Evolutionary conservation across 345 rosid species (phyloP).

Genomic region (Salix brachista): DNA sequence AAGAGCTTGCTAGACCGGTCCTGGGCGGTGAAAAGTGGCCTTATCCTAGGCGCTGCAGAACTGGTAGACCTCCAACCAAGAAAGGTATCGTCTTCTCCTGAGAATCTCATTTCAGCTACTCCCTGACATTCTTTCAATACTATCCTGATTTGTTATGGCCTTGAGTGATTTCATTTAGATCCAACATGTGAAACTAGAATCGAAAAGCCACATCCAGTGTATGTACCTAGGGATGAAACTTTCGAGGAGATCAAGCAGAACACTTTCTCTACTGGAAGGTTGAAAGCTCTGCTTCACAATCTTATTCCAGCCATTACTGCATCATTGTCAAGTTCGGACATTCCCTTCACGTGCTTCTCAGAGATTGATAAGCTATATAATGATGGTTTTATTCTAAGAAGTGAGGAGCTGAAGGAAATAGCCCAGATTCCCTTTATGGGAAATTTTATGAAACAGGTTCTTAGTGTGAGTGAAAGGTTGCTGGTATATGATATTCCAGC

Average conservation of each 20-base stretch:
- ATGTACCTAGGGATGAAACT: conserved; percentile 87
- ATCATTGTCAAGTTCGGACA: conserved; percentile 67
- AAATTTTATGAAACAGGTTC: conserved; percentile 41
- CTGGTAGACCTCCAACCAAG: conserved; percentile 67
- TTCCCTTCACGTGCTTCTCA: conserved; percentile 81
- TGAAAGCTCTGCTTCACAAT: conserved; percentile 87
- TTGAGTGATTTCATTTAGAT: conserved; percentile 34
- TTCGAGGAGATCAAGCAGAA: conserved; percentile 92
- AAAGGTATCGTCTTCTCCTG: conserved; percentile 39
- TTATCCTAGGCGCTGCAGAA: conserved; percentile 90
- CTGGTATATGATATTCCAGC: conserved; percentile 80
- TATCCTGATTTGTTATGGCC: not conserved
- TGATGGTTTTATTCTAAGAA: conserved; percentile 52
- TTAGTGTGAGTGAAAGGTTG: conserved; percentile 50
- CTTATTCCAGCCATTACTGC: conserved; percentile 83
- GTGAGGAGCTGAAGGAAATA: conserved; percentile 33
- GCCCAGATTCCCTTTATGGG: conserved; percentile 22
- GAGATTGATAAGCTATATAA: conserved; percentile 78
- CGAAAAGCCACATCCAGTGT: conserved; percentile 75
- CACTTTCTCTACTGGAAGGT: conserved; percentile 74
- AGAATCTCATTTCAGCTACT: not conserved
- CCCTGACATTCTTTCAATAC: not conserved
- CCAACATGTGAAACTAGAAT: conserved; percentile 66
- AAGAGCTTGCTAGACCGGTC: conserved; percentile 64
- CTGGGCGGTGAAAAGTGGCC: conserved; percentile 60